phyloP scores from a whole-genome alignment of 2,329 filamentous ascomycete species.

The Ophiostoma novo-ulmi region DNA sequence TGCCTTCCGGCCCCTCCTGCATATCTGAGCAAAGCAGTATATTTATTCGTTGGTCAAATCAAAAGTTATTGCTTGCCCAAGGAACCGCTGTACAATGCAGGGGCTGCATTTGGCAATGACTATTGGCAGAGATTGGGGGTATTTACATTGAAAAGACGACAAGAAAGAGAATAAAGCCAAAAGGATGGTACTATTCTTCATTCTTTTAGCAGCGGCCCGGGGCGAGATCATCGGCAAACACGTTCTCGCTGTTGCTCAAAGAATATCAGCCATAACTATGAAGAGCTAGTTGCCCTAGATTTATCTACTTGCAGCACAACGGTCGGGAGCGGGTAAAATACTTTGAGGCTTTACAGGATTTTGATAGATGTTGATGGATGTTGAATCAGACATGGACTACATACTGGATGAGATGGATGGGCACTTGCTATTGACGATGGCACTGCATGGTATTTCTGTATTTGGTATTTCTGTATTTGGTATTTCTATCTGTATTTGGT shows the following conservation, averaged over 20 bases:
- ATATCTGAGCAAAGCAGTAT: background rate
- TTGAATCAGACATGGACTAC: too few relatives aligned
- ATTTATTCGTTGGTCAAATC: background rate
- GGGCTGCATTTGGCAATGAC: background rate
- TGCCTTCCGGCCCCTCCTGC: background rate
- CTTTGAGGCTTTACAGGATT: background rate
- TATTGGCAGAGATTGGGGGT: background rate
- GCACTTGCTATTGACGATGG: background rate
- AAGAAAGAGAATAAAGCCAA: background rate
- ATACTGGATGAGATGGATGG: too few relatives aligned
- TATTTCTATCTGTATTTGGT: too few relatives aligned
- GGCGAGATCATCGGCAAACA: background rate
- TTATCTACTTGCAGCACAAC: constrained; percentile 4
- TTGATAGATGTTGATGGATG: background rate
- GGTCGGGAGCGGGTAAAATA: background rate
- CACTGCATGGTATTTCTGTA: background rate
- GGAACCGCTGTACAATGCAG: background rate
- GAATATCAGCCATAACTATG: background rate
- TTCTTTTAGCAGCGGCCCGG: constrained; percentile 5
- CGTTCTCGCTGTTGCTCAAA: background rate
- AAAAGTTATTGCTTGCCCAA: background rate
- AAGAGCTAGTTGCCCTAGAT: background rate
- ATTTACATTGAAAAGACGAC: background rate
- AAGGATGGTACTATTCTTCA: background rate
- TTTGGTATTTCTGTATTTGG: too few relatives aligned